Evolutionary conservation across 1,139 yeast genomes (phyloP).

Genomic region (Saccharomyces hybrid): DNA sequence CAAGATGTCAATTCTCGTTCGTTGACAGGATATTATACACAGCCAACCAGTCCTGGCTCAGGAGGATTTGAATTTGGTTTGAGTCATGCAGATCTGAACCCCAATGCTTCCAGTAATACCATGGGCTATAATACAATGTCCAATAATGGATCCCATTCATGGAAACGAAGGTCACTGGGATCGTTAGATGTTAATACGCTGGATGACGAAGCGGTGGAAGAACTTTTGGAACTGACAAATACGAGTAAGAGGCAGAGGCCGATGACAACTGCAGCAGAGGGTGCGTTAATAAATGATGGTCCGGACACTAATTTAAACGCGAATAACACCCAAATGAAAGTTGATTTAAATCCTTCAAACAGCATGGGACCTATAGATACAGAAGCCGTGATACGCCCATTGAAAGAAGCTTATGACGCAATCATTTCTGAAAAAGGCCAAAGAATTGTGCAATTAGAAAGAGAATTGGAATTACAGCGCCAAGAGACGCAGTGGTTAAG

Average conservation of each 20-base stretch:
- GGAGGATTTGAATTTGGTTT: conserved; percentile 14
- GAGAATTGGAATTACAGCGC: conserved; percentile 28
- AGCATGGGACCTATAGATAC: background rate
- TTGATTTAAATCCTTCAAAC: background rate
- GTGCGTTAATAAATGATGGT: background rate
- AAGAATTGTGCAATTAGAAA: conserved; percentile 26
- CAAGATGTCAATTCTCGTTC: conserved; percentile 24
- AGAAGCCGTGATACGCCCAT: conserved; percentile 15
- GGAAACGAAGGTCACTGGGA: conserved; percentile 26
- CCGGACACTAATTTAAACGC: background rate
- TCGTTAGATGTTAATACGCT: conserved; percentile 23
- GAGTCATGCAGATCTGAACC: conserved; percentile 7
- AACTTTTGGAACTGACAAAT: conserved; percentile 24
- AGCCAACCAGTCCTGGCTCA: conserved; percentile 29
- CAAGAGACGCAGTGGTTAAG: conserved; percentile 32
- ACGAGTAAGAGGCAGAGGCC: conserved; percentile 12
- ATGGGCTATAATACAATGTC: conserved; percentile 5
- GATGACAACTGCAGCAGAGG: background rate
- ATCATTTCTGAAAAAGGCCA: conserved; percentile 28
- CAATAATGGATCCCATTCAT: conserved; percentile 7
- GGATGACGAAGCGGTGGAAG: conserved; percentile 29
- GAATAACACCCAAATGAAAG: background rate
- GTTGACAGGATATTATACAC: conserved; percentile 27
- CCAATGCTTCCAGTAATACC: conserved; percentile 6
- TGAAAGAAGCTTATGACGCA: conserved; percentile 23